These are phyloP conservation scores for Gastrodia elata DNA, from an alignment of 106 monocot genomes.

Conservation along the genomic window DNA sequence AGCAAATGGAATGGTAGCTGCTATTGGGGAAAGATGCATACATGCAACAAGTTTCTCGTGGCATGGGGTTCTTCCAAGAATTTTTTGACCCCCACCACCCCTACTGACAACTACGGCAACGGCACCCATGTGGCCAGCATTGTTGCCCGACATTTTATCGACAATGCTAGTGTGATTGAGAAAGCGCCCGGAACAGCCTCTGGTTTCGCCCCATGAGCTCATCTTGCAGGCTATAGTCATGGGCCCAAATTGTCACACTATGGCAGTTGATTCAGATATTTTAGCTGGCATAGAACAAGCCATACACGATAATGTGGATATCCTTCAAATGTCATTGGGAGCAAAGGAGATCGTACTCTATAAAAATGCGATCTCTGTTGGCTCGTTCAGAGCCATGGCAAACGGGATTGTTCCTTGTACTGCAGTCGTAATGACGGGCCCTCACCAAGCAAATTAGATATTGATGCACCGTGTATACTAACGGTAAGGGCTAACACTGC, in stretches of 20 bases:
- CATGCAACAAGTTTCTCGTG: conserved; percentile 15
- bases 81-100: background rate
- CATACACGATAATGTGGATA: conserved; percentile 15
- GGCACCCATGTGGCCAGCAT: conserved; percentile 23
- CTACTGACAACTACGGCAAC: conserved; percentile 8
- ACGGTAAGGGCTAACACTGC: conserved; percentile 17
- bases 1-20: conserved; percentile 20
- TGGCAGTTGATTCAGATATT: background rate
- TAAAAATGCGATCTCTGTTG: conserved; percentile 5
- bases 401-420: conserved; percentile 11
- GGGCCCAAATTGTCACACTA: background rate
- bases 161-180: conserved; percentile 11
- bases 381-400: conserved; percentile 7
- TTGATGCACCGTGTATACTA: conserved; percentile 25
- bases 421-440: conserved; percentile 14
- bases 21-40: background rate
- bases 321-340: conserved; percentile 18
- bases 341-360: background rate
- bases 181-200: conserved; percentile 11
- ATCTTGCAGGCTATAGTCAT: conserved; percentile 13
- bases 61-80: background rate
- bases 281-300: conserved; percentile 15
- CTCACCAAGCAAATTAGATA: background rate
- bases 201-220: conserved; percentile 20
- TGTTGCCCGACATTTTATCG: conserved; percentile 13